phyloP scores from a whole-genome alignment of 345 rosid genomes.

The Garcia nutans region DNA sequence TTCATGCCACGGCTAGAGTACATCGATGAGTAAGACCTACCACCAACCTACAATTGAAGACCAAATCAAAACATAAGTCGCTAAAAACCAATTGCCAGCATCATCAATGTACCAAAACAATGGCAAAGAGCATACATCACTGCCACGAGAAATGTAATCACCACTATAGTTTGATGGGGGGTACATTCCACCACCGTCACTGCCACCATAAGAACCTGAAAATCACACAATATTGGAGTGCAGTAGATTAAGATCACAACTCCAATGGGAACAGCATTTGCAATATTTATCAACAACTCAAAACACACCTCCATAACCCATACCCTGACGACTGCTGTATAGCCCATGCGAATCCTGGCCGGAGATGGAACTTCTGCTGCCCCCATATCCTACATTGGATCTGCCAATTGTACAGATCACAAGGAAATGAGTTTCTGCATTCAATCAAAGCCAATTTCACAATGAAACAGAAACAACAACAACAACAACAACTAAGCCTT shows the following conservation, averaged over 20 bases:
- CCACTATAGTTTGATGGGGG: slow-evolving; percentile 70
- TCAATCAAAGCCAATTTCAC: not conserved
- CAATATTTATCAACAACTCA: slow-evolving; percentile 18
- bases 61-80: not conserved
- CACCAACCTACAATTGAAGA: slow-evolving; percentile 60
- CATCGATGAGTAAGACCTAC: slow-evolving; percentile 81
- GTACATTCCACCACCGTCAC: slow-evolving; percentile 77
- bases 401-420: slow-evolving; percentile 68
- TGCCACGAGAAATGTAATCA: slow-evolving; percentile 66
- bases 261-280: slow-evolving; percentile 2
- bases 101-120: not conserved
- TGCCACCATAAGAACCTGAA: slow-evolving; percentile 76
- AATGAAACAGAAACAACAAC: not conserved
- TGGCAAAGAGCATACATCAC: slow-evolving; percentile 55
- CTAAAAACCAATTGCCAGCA: not conserved
- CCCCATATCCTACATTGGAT: slow-evolving; percentile 71
- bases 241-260: not conserved
- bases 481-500: too few relatives aligned
- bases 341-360: slow-evolving; percentile 81
- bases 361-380: slow-evolving; percentile 75
- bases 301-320: slow-evolving; percentile 70
- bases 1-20: slow-evolving; percentile 83
- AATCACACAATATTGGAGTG: slow-evolving; percentile 14
- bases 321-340: slow-evolving; percentile 71
- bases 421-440: slow-evolving; percentile 9